Percentiles rank a stretch among this genome's conserved stretches.
Evolutionary conservation across 148 eudicot genomes (phyloP).

Genomic region (Gaultheria prostrata): DNA sequence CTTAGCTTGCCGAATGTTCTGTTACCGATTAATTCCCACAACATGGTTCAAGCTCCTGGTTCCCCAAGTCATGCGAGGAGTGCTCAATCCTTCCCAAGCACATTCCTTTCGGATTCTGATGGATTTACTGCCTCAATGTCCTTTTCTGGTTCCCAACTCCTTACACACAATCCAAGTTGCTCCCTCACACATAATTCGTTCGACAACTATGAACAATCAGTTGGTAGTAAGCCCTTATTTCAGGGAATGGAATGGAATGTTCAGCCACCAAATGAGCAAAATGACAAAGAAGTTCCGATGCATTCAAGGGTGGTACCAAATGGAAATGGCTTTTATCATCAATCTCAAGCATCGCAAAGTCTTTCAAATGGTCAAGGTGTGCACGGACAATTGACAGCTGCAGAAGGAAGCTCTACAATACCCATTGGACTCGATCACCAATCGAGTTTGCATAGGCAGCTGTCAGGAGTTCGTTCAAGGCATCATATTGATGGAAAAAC

Average conservation of each 20-base stretch:
- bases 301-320: slow-evolving; percentile 40
- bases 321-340: slow-evolving; percentile 48
- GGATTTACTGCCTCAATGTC: slow-evolving; percentile 80
- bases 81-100: slow-evolving; percentile 73
- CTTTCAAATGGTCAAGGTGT: slow-evolving; percentile 43
- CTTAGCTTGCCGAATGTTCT: slow-evolving; percentile 86
- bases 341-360: slow-evolving; percentile 50
- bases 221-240: slow-evolving; percentile 83
- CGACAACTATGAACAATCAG: slow-evolving; percentile 80
- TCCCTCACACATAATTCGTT: slow-evolving; percentile 64
- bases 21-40: slow-evolving; percentile 52
- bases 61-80: slow-evolving; percentile 87
- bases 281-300: slow-evolving; percentile 47
- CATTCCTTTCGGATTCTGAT: slow-evolving; percentile 79
- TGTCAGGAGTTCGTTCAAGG: slow-evolving; percentile 42
- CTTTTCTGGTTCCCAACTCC: slow-evolving; percentile 86
- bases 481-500: slow-evolving; percentile 44
- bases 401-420: slow-evolving; percentile 41
- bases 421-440: slow-evolving; percentile 47
- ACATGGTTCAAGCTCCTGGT: slow-evolving; percentile 55
- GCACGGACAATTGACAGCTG: slow-evolving; percentile 33
- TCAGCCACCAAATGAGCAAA: slow-evolving; percentile 47
- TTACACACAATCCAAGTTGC: slow-evolving; percentile 82
- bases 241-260: slow-evolving; percentile 86
- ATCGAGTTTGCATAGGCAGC: slow-evolving; percentile 58